These are phyloP conservation scores for Blumeria hordei DNA, from an alignment of 2,329 filamentous ascomycete species.

Conservation along the genomic window DNA sequence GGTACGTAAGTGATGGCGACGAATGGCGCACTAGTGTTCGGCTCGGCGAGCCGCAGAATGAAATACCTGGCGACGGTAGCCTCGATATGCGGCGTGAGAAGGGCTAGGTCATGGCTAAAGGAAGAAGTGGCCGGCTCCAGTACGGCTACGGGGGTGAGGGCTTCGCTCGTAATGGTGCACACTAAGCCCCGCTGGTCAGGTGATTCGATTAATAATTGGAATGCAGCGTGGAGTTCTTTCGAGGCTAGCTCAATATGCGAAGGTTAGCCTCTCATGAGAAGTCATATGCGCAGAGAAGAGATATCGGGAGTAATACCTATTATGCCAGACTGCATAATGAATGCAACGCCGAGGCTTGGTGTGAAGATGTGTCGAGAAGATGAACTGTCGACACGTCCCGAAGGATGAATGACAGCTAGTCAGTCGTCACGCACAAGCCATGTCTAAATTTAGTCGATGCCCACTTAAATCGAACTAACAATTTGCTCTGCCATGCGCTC, in stretches of 20 bases:
- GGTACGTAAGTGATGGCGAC: slow-evolving; percentile 58
- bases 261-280: neutral
- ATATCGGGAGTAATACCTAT: slow-evolving; percentile 24
- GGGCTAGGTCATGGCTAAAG: slow-evolving; percentile 38
- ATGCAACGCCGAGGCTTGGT: too few relatives aligned
- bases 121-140: slow-evolving; percentile 27
- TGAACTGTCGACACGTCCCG: too few relatives aligned
- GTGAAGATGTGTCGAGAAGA: too few relatives aligned
- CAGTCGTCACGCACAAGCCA: too few relatives aligned
- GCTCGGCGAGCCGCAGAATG: slow-evolving; percentile 43
- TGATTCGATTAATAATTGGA: slow-evolving; percentile 42
- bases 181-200: slow-evolving; percentile 42
- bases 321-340: slow-evolving; percentile 55
- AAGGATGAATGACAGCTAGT: too few relatives aligned
- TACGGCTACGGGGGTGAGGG: slow-evolving; percentile 34
- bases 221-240: slow-evolving; percentile 49
- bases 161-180: slow-evolving; percentile 43
- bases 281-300: neutral
- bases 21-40: slow-evolving; percentile 23
- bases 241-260: slow-evolving; percentile 47
- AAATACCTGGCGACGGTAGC: slow-evolving; percentile 44
- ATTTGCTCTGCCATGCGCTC: too few relatives aligned
- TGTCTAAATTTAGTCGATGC: too few relatives aligned
- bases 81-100: slow-evolving; percentile 37
- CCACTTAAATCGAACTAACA: too few relatives aligned